These are phyloP conservation scores for Beauveria sp. DNA, from an alignment of 2,329 filamentous ascomycete species.

Conservation along the genomic window DNA sequence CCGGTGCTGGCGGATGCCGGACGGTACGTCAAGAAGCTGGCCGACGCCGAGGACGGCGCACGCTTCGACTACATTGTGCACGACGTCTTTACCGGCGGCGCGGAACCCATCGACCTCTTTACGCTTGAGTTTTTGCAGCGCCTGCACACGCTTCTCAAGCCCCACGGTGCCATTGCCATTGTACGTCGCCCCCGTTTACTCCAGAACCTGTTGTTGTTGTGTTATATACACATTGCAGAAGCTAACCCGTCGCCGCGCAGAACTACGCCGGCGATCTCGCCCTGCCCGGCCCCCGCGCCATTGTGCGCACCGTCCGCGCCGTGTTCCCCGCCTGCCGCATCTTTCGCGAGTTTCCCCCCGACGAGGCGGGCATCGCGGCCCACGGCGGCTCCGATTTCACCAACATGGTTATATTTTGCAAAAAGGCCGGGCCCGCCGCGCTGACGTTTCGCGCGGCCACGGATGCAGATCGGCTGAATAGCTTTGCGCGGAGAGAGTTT, in stretches of 20 bases:
- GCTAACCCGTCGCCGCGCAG: constrained; percentile 33
- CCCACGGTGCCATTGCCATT: constrained; percentile 79
- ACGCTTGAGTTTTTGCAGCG: constrained; percentile 74
- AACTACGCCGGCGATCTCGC: constrained; percentile 91
- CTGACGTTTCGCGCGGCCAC: constrained; percentile 61
- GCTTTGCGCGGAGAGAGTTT: constrained; percentile 60
- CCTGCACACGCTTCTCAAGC: constrained; percentile 62
- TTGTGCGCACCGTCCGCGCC: constrained; percentile 72
- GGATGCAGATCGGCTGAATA: constrained; percentile 62
- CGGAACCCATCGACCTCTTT: constrained; percentile 83
- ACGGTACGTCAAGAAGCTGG: constrained; percentile 48
- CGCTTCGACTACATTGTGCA: constrained; percentile 88
- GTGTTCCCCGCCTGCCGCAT: constrained; percentile 88
- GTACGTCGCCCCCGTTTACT: constrained; percentile 39
- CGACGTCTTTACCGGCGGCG: constrained; percentile 95
- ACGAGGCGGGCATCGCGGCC: constrained; percentile 29
- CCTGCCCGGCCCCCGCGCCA: constrained; percentile 65
- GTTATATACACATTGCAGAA: neutral
- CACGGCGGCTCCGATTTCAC: constrained; percentile 59
- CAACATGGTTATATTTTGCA: constrained; percentile 95
- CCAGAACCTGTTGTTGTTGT: too few relatives aligned
- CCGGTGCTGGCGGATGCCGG: constrained; percentile 79
- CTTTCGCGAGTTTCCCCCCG: constrained; percentile 66
- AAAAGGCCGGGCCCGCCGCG: constrained; percentile 42
- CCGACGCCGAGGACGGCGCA: constrained; percentile 34